Percentiles rank a stretch among this genome's conserved stretches.
phyloP scores from a whole-genome alignment of 371 early-diverging fungal genomes.

The Syncephalastrum racemosum region DNA sequence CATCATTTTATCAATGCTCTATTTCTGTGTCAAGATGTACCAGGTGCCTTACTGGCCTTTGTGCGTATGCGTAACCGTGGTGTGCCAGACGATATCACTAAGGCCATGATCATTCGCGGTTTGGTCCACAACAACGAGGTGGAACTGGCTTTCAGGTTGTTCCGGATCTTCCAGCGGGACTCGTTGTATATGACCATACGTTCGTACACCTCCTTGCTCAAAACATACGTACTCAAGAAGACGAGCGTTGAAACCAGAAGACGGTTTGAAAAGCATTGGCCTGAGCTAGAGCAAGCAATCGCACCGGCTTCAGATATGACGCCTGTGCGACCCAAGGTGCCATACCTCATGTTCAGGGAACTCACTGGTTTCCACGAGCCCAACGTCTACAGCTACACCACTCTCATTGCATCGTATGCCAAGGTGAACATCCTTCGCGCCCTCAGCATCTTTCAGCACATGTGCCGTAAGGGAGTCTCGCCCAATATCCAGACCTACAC shows the following conservation, averaged over 20 bases:
- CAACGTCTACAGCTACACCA: slow-evolving; percentile 47
- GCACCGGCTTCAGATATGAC: neutral
- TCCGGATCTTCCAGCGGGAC: slow-evolving; percentile 25
- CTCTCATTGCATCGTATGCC: slow-evolving; percentile 48
- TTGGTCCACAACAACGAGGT: slow-evolving; percentile 37
- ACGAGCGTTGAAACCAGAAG: neutral
- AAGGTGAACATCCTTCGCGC: slow-evolving; percentile 35
- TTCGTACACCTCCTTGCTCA: slow-evolving; percentile 35
- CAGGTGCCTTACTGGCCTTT: slow-evolving; percentile 36
- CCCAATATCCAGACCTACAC: slow-evolving; percentile 42
- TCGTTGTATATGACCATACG: slow-evolving; percentile 35
- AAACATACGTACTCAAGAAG: slow-evolving; percentile 22
- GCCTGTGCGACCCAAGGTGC: too few species aligned
- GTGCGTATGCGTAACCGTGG: slow-evolving; percentile 27
- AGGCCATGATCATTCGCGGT: slow-evolving; percentile 46
- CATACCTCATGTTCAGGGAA: slow-evolving; percentile 32
- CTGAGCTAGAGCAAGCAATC: neutral
- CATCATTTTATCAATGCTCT: slow-evolving; percentile 34
- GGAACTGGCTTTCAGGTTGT: slow-evolving; percentile 38
- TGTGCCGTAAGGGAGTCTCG: slow-evolving; percentile 32
- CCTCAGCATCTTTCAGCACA: slow-evolving; percentile 36
- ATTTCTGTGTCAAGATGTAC: slow-evolving; percentile 45
- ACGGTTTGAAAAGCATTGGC: neutral
- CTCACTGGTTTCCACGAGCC: slow-evolving; percentile 43
- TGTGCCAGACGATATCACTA: slow-evolving; percentile 40